These are phyloP conservation scores for Cicer bijugum DNA, from an alignment of 306 rosid genomes.

Conservation along the genomic window DNA sequence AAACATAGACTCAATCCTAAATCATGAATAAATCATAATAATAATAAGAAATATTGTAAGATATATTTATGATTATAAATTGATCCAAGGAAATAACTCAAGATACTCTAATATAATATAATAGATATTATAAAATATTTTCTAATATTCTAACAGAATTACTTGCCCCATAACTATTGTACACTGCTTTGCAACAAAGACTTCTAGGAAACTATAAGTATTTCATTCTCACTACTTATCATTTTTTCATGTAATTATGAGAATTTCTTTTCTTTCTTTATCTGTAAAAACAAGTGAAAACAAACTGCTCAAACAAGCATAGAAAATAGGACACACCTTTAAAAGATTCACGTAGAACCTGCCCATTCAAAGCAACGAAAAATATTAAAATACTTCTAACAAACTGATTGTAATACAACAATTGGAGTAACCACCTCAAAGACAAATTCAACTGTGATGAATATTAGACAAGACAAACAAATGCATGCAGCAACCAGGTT, in stretches of 20 bases:
- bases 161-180: constrained; percentile 14
- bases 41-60: too few species aligned
- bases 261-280: constrained; percentile 29
- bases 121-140: too few species aligned
- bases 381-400: constrained; percentile 40
- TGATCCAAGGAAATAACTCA: too few species aligned
- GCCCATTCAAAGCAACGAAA: constrained; percentile 51
- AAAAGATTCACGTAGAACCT: constrained; percentile 84
- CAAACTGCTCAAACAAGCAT: constrained; percentile 43
- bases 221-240: constrained; percentile 8
- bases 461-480: background rate
- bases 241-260: constrained; percentile 34
- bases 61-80: too few species aligned
- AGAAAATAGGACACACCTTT: constrained; percentile 63
- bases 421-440: constrained; percentile 25
- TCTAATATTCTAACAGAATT: background rate
- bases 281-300: constrained; percentile 42
- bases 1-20: too few species aligned
- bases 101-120: too few species aligned
- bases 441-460: constrained; percentile 26
- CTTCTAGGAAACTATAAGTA: constrained; percentile 17
- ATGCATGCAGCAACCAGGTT: constrained; percentile 22
- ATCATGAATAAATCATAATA: too few species aligned
- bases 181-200: constrained; percentile 31
- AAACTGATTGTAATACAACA: constrained; percentile 27